Percentiles rank a stretch among this genome's conserved stretches.
Evolutionary conservation across 73 alveolate genomes (phyloP).

Genomic region (Uronychia setigera): DNA sequence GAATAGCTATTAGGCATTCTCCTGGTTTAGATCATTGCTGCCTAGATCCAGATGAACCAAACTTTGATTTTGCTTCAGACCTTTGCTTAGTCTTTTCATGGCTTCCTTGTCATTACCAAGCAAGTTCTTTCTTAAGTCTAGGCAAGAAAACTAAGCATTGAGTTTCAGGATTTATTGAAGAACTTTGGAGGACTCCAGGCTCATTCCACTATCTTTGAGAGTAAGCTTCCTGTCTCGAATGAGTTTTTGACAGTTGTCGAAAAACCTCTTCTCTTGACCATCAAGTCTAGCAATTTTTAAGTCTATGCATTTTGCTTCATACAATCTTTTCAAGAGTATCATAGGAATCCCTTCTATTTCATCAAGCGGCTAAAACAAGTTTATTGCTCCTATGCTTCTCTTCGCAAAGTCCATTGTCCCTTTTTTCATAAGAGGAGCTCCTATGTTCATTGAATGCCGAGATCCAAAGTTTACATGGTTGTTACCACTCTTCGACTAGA

Average conservation of each 20-base stretch:
- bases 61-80: neutral
- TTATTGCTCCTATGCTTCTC: neutral
- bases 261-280: neutral
- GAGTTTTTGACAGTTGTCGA: neutral
- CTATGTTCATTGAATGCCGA: neutral
- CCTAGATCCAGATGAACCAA: conserved; percentile 28
- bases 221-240: neutral
- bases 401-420: neutral
- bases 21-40: conserved; percentile 23
- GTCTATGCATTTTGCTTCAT: neutral
- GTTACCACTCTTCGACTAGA: neutral
- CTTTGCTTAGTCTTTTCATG: conserved; percentile 10
- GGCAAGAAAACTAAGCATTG: neutral
- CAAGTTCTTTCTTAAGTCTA: conserved; percentile 19
- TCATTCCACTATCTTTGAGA: neutral
- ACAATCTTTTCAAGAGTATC: neutral
- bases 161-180: neutral
- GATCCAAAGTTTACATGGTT: neutral
- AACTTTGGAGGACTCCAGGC: neutral
- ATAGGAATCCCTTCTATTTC: neutral
- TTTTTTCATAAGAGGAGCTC: neutral
- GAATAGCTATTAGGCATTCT: conserved; percentile 17
- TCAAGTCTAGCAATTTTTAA: neutral
- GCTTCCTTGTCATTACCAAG: conserved; percentile 25
- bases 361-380: neutral